Evolutionary conservation across 495 filamentous ascomycete species (phyloP).

Genomic region (Hamigera avellanea): DNA sequence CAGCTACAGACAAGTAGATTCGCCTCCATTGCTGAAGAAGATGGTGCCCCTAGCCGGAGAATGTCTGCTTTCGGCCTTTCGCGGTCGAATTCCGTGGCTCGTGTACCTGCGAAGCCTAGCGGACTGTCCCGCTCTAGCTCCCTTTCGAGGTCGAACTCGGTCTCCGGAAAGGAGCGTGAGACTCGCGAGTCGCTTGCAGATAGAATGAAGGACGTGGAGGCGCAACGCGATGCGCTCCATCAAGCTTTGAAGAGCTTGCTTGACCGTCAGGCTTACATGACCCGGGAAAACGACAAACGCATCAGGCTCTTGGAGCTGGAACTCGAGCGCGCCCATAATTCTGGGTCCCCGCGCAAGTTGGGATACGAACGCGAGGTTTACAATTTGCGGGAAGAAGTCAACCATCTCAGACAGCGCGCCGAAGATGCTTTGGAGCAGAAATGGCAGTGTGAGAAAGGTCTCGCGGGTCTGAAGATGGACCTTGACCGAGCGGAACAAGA

Average conservation of each 20-base stretch:
- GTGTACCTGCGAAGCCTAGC: conserved; percentile 19
- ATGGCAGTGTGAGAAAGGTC: conserved; percentile 89
- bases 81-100: conserved; percentile 51
- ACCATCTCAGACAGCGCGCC: conserved; percentile 70
- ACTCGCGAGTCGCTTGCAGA: conserved; percentile 64
- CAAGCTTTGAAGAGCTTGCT: conserved; percentile 73
- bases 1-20: conserved; percentile 42
- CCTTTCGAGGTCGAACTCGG: conserved; percentile 46
- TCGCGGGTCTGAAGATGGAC: conserved; percentile 91
- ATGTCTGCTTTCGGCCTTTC: conserved; percentile 28
- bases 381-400: conserved; percentile 72
- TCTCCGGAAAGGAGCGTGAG: conserved; percentile 49
- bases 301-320: conserved; percentile 67
- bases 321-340: conserved; percentile 55
- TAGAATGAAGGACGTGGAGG: conserved; percentile 81
- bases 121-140: conserved; percentile 35
- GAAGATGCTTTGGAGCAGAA: conserved; percentile 96
- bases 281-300: conserved; percentile 66
- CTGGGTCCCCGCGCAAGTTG: conserved; percentile 54
- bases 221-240: conserved; percentile 87
- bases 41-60: conserved; percentile 6
- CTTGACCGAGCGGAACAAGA: conserved; percentile 92
- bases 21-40: conserved; percentile 54
- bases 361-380: conserved; percentile 76
- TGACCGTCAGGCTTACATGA: conserved; percentile 74